phyloP scores from a whole-genome alignment of 1,284 basidiomycete genomes.

The Boletus mariae region DNA sequence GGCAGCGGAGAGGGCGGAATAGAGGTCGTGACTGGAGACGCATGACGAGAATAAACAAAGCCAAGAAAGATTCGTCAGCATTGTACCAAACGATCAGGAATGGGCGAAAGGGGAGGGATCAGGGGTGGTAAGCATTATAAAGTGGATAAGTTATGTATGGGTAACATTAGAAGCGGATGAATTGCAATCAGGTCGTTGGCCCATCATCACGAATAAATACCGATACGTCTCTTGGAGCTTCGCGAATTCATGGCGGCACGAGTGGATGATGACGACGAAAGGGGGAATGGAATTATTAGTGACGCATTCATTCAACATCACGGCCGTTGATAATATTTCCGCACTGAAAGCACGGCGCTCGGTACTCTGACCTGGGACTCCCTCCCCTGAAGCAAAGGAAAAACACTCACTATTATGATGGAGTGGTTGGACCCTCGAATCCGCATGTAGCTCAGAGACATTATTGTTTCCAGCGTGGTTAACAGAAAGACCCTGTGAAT shows the following conservation, averaged over 20 bases:
- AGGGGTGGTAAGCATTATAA: slow-evolving; percentile 11
- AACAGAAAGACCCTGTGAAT: slow-evolving; percentile 37
- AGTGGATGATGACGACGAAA: slow-evolving; percentile 17
- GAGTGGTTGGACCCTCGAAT: slow-evolving; percentile 31
- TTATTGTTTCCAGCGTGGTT: slow-evolving; percentile 23
- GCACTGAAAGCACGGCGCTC: slow-evolving; percentile 80
- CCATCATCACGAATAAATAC: slow-evolving; percentile 23
- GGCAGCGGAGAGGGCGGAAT: slow-evolving; percentile 48
- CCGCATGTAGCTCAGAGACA: slow-evolving; percentile 19
- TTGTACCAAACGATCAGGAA: slow-evolving; percentile 39
- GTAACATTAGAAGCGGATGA: slow-evolving; percentile 6
- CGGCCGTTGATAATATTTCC: slow-evolving; percentile 67
- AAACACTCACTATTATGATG: slow-evolving; percentile 64
- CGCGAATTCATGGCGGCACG: slow-evolving; percentile 28
- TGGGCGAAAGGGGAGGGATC: slow-evolving; percentile 34
- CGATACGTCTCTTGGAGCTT: slow-evolving; percentile 26
- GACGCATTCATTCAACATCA: slow-evolving; percentile 41
- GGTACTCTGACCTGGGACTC: slow-evolving; percentile 71
- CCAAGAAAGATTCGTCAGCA: slow-evolving; percentile 45
- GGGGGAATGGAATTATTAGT: slow-evolving; percentile 14
- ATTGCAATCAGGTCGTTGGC: slow-evolving; percentile 12
- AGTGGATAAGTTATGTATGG: not conserved
- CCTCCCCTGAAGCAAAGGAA: slow-evolving; percentile 58
- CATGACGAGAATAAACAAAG: slow-evolving; percentile 35
- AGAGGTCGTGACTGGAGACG: slow-evolving; percentile 39